Conservation (phyloP, 495 filamentous ascomycete genomes). For the Hypoxylon crocopeplum region DNA sequence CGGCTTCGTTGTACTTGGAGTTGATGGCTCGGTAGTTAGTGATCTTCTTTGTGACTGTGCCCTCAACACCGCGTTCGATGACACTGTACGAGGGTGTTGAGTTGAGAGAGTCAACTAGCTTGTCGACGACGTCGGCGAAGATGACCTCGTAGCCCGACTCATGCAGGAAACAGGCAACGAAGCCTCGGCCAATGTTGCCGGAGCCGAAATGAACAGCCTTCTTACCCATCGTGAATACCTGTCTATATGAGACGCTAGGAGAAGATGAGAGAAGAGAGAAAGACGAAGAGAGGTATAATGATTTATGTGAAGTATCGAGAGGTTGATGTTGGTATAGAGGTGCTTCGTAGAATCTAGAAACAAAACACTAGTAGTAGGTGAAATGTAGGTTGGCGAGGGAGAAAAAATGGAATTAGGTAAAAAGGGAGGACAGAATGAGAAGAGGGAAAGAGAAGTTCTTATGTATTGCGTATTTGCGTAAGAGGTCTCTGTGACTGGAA, state of each 20-base stretch:
- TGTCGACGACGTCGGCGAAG: conserved; percentile 91
- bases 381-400: conserved; percentile 8
- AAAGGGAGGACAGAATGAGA: background rate
- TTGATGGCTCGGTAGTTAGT: conserved; percentile 96
- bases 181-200: conserved; percentile 81
- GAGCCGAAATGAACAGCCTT: conserved; percentile 94
- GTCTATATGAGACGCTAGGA: background rate
- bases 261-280: background rate
- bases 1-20: conserved; percentile 79
- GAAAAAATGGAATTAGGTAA: background rate
- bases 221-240: conserved; percentile 65
- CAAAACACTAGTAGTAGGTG: conserved; percentile 1
- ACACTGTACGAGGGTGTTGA: conserved; percentile 79
- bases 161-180: conserved; percentile 75
- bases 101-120: conserved; percentile 78
- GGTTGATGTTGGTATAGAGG: too few relatives aligned
- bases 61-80: conserved; percentile 88
- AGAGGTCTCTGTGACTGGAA: conserved; percentile 20
- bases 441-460: conserved; percentile 19
- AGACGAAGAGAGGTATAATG: background rate
- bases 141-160: conserved; percentile 88
- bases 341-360: background rate
- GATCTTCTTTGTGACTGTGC: conserved; percentile 80
- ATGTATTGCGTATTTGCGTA: conserved; percentile 20
- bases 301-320: background rate